Percentiles rank a stretch among this genome's conserved stretches.
Conservation (phyloP, 768 basidiomycete species). For the Lactifluus echinatus region DNA sequence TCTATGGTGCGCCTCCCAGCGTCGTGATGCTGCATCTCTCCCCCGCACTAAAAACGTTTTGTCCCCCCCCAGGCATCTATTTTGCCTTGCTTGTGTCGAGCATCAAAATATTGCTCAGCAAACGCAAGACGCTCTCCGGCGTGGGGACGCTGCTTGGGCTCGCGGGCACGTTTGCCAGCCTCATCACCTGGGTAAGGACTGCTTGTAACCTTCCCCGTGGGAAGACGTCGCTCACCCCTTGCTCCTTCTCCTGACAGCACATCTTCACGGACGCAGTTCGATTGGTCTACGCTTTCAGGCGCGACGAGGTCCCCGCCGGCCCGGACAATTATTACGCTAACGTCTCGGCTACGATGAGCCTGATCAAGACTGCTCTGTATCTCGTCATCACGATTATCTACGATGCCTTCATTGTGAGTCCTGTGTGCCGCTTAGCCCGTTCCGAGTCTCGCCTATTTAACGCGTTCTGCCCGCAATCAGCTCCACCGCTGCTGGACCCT, state of each 20-base stretch:
- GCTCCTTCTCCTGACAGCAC: conserved; percentile 17
- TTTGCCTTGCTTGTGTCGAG: not conserved
- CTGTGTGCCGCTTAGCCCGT: no score
- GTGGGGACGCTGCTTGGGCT: conserved; percentile 8
- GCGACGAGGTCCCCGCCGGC: conserved; percentile 11
- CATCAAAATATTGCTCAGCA: conserved; percentile 9
- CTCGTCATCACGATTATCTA: conserved; percentile 23
- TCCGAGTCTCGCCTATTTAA: no score
- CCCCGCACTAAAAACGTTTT: not conserved
- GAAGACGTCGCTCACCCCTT: not conserved
- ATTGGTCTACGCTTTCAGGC: conserved; percentile 23
- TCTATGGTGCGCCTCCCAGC: conserved; percentile 9
- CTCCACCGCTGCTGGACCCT: conserved; percentile 25
- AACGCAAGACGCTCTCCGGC: conserved; percentile 12
- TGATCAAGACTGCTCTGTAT: conserved; percentile 24
- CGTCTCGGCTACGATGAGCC: conserved; percentile 20
- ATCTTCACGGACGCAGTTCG: conserved; percentile 24
- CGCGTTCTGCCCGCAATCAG: conserved; percentile 4
- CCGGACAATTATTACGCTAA: conserved; percentile 21
- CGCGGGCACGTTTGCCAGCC: conserved; percentile 4
- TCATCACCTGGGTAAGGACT: conserved; percentile 18
- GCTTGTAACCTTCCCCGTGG: not conserved
- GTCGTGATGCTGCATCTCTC: not conserved
- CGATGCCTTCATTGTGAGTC: conserved; percentile 26
- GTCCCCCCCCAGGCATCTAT: conserved; percentile 18